Evolutionary conservation across 2,329 filamentous ascomycete genomes (phyloP).

Genomic region (Talaromyces verruculosus): DNA sequence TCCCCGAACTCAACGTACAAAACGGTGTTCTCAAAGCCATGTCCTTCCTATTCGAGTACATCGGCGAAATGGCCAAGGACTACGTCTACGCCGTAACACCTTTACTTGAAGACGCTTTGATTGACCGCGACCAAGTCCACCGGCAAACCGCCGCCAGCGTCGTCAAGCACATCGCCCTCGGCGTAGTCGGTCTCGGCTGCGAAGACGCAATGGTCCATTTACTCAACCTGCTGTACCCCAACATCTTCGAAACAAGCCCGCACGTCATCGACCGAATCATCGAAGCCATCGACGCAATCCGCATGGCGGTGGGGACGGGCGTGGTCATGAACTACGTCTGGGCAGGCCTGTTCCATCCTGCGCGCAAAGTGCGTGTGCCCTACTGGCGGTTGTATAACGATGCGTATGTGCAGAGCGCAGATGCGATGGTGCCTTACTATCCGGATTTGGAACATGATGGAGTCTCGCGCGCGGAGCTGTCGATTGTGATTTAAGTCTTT

Average conservation of each 20-base stretch:
- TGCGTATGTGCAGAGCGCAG: conserved; percentile 88
- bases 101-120: conserved; percentile 91
- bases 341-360: conserved; percentile 96
- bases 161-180: conserved; percentile 95
- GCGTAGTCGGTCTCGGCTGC: conserved; percentile 94
- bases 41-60: conserved; percentile 98
- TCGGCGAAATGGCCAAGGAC: conserved; percentile 99
- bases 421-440: conserved; percentile 96
- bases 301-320: conserved; percentile 88
- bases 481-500: conserved; percentile 69
- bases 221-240: conserved; percentile 92
- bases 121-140: conserved; percentile 97
- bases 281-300: conserved; percentile 93
- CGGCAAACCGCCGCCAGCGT: conserved; percentile 94
- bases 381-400: conserved; percentile 98
- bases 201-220: conserved; percentile 98
- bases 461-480: conserved; percentile 75
- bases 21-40: conserved; percentile 97
- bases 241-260: conserved; percentile 94
- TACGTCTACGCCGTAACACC: conserved; percentile 98
- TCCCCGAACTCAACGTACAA: conserved; percentile 97
- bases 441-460: conserved; percentile 80
- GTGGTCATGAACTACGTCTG: conserved; percentile 97
- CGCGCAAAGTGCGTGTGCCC: conserved; percentile 86
- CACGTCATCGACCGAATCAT: conserved; percentile 98